Conservation (phyloP, 768 basidiomycete species). For the Boletus vinaceobasis region DNA sequence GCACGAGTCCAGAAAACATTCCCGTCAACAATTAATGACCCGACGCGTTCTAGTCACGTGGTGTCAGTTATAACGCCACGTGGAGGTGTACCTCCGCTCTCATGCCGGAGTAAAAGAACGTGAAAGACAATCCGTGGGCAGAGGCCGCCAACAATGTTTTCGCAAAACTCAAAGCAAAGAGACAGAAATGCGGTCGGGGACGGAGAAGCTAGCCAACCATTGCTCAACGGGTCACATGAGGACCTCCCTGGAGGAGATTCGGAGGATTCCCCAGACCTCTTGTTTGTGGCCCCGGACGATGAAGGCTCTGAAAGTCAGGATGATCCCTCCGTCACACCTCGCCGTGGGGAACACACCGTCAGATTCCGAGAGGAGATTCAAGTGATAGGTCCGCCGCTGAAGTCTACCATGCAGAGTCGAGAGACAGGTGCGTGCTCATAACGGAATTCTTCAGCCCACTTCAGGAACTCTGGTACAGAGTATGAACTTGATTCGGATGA, state of each 20-base stretch:
- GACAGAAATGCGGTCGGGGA: constrained; percentile 22
- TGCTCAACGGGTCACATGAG: constrained; percentile 49
- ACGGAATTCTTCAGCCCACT: neutral
- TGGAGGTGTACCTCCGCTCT: neutral
- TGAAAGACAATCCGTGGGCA: constrained; percentile 18
- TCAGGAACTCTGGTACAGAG: constrained; percentile 42
- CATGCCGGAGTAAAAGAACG: neutral
- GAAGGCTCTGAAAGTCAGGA: constrained; percentile 44
- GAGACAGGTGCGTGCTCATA: constrained; percentile 66
- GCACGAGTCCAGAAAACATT: neutral
- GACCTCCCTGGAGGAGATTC: constrained; percentile 32
- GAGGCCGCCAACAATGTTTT: constrained; percentile 24
- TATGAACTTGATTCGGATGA: constrained; percentile 85
- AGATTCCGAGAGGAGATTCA: constrained; percentile 69
- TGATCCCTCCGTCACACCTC: constrained; percentile 34
- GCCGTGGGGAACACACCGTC: constrained; percentile 46
- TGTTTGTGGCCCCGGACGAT: constrained; percentile 56
- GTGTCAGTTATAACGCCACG: constrained; percentile 3
- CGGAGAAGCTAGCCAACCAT: constrained; percentile 52
- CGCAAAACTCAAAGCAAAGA: constrained; percentile 28
- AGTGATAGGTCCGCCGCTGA: constrained; percentile 62
- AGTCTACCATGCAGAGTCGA: constrained; percentile 72
- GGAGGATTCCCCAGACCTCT: constrained; percentile 27
- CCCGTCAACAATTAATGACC: neutral
- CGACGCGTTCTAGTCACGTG: constrained; percentile 23